Conservation (phyloP, 352 stramenopile species). For the Elongisporangium senticosum region DNA sequence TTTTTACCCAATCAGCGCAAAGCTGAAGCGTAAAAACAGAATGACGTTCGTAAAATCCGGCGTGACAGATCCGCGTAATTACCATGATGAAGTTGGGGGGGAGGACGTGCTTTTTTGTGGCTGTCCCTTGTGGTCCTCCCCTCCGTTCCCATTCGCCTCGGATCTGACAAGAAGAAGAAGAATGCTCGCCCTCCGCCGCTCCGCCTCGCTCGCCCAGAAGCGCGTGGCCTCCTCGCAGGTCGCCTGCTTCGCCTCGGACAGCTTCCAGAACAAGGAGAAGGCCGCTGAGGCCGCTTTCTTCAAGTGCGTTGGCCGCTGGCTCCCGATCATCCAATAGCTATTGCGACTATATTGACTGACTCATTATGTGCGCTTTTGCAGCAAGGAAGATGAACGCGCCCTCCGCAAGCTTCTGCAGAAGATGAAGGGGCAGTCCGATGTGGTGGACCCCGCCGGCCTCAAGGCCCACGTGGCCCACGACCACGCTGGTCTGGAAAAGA, state of each 20-base stretch:
- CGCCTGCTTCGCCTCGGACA: slow-evolving; percentile 33
- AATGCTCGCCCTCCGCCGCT: slow-evolving; percentile 71
- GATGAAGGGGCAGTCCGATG: slow-evolving; percentile 79
- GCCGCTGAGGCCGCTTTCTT: slow-evolving; percentile 74
- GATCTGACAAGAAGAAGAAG: slow-evolving; percentile 9
- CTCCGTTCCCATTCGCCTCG: no score
- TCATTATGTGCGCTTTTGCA: slow-evolving; percentile 12
- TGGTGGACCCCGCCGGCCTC: slow-evolving; percentile 44
- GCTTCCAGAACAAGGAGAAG: slow-evolving; percentile 65
- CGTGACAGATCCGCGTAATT: no score
- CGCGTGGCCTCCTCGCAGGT: slow-evolving; percentile 39
- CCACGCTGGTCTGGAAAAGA: slow-evolving; percentile 62
- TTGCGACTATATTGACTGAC: neutral
- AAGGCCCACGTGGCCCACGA: slow-evolving; percentile 78
- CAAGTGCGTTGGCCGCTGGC: slow-evolving; percentile 52
- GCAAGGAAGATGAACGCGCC: slow-evolving; percentile 84
- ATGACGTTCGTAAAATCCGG: no score
- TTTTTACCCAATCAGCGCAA: no score
- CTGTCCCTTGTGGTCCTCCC: no score
- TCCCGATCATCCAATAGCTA: neutral
- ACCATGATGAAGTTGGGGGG: no score
- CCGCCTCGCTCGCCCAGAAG: slow-evolving; percentile 35
- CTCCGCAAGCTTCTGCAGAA: slow-evolving; percentile 86
- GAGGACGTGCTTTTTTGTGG: no score
- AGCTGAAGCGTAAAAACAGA: no score